Base-by-base conservation (phyloP, 768 basidiomycete genomes). In the Artomyces pyxidatus region DNA sequence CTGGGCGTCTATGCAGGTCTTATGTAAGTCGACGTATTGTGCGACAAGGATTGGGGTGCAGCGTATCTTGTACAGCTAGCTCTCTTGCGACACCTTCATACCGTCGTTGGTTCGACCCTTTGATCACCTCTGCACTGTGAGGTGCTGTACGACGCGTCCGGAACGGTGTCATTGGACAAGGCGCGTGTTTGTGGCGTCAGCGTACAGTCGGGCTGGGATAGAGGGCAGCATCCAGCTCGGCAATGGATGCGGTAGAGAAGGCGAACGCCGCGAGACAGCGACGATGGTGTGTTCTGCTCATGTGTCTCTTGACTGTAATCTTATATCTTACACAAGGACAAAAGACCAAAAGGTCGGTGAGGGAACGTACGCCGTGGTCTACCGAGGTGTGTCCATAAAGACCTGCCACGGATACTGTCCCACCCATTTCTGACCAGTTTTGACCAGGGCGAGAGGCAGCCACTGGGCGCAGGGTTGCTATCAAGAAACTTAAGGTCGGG, bases 401-500 rank as follows among this genome's bases (percentile, higher is more conserved):
- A 28, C 39, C 25, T 37, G 19, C 50, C 44, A 14, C 25, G 49
- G 42, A 41, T 14, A 58, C 37, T 44, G 43, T 50, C 53, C 43
- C 25, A 53, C 51, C 46, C 50, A 45, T 17, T 27, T 52, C 6
- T 25, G 49, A 21, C 46, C 21, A 23, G 32, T 22, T 19, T 23
- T 25, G 41, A 37, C 3, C 54, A 92, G 90, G 88, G 22, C 74
- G 83, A 54, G 85, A 91, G 58, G 73, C 77, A 16, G 69, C 80
- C 0, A 88, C 87, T 2, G 81, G 81, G 26, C 72, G 82, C n/a
- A 87, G 84, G 66, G 83, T 97, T 0, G 96, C 96, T 49, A 95
- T 99, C 58, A 99, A 99, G 72, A 98, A 98, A 68, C 95, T 96
- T 57, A 95, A 95, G 61, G 85, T 94, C 12, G 92, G 93, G 4